phyloP scores from a whole-genome alignment of 2,329 filamentous ascomycete genomes.

The Corinectria fuckeliana region DNA sequence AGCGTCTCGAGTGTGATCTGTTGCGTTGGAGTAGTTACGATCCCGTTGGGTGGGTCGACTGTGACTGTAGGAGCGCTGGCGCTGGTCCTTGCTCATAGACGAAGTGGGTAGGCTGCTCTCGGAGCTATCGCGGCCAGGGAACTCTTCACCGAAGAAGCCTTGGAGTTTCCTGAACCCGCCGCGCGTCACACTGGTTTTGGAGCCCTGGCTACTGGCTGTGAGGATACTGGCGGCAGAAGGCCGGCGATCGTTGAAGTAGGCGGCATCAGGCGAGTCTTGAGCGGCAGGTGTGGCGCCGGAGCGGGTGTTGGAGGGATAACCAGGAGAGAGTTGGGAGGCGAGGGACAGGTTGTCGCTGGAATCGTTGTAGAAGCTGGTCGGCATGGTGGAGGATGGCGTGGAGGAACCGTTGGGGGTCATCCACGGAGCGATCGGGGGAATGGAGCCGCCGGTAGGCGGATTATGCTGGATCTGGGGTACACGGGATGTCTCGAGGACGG shows the following conservation, averaged over 20 bases:
- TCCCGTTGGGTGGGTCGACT: constrained; percentile 66
- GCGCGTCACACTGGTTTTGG: constrained; percentile 73
- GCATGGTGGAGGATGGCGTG: constrained; percentile 47
- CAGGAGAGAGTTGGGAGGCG: constrained; percentile 72
- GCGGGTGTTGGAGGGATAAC: constrained; percentile 60
- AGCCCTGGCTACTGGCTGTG: constrained; percentile 84
- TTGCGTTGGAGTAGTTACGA: constrained; percentile 81
- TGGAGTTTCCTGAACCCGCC: constrained; percentile 83
- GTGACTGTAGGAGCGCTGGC: constrained; percentile 68
- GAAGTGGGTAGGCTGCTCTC: constrained; percentile 69
- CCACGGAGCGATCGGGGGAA: constrained; percentile 65
- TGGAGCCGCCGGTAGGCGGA: constrained; percentile 58
- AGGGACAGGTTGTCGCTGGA: constrained; percentile 72
- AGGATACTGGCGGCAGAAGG: constrained; percentile 85
- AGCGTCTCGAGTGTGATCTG: constrained; percentile 73
- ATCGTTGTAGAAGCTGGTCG: constrained; percentile 75
- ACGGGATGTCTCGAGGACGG: constrained; percentile 69
- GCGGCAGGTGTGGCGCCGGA: constrained; percentile 48
- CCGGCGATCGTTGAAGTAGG: constrained; percentile 73
- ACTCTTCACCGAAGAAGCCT: constrained; percentile 92
- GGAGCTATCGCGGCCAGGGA: constrained; percentile 74
- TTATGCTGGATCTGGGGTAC: constrained; percentile 63
- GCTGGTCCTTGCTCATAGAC: constrained; percentile 61
- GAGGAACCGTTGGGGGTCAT: constrained; percentile 54
- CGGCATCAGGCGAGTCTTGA: constrained; percentile 66